Evolutionary conservation across 495 filamentous ascomycete species (phyloP).

Genomic region (Talaromyces stipitatus): DNA sequence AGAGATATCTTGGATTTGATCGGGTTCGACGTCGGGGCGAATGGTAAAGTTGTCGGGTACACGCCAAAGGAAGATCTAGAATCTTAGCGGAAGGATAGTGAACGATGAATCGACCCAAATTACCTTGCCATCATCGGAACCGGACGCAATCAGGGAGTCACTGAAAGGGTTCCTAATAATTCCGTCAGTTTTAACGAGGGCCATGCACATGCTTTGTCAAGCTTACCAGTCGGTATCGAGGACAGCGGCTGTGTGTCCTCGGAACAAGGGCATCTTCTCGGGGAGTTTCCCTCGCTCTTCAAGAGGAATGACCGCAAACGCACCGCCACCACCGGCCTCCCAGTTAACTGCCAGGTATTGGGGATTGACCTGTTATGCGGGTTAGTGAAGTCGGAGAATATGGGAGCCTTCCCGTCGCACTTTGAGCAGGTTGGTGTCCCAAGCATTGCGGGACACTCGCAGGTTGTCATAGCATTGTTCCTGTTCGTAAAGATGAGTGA

Average conservation of each 20-base stretch:
- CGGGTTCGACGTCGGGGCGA: constrained; percentile 66
- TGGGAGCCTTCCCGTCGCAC: constrained; percentile 28
- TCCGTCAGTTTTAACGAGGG: constrained; percentile 18
- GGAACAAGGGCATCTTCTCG: constrained; percentile 88
- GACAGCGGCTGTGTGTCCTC: constrained; percentile 90
- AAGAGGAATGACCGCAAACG: constrained; percentile 92
- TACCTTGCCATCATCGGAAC: constrained; percentile 92
- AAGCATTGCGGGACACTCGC: constrained; percentile 89
- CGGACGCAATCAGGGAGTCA: constrained; percentile 85
- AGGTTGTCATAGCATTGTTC: constrained; percentile 97
- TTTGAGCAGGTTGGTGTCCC: constrained; percentile 98
- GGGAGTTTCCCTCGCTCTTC: constrained; percentile 82
- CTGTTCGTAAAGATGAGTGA: constrained; percentile 24
- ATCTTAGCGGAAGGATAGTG: constrained; percentile 11
- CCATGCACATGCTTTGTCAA: constrained; percentile 8
- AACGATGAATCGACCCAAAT: background rate
- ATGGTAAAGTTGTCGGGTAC: constrained; percentile 86
- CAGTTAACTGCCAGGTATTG: constrained; percentile 95
- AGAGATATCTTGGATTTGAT: constrained; percentile 65
- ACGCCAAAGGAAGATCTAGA: constrained; percentile 81
- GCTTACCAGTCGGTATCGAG: constrained; percentile 95
- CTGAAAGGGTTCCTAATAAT: constrained; percentile 81
- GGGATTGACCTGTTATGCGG: constrained; percentile 73
- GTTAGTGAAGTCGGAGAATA: background rate
- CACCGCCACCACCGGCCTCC: constrained; percentile 94